Conservation (phyloP, 805 yeast genomes). For the Deakozyma indianensis region DNA sequence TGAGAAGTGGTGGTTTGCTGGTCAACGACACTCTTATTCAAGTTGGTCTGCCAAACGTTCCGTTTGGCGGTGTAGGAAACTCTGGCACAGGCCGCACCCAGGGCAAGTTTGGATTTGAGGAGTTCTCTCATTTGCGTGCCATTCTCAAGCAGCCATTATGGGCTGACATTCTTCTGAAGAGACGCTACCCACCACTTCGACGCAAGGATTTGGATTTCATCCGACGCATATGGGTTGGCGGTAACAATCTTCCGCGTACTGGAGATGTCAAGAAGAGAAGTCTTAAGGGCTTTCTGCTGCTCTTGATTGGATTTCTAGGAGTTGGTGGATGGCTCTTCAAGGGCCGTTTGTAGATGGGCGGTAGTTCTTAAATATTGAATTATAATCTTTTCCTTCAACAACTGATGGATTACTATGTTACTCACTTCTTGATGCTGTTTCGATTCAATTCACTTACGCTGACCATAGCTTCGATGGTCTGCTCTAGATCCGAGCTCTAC, state of each 20-base stretch:
- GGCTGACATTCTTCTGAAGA: constrained; percentile 42
- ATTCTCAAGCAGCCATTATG: constrained; percentile 48
- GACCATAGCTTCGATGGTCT: too few relatives aligned
- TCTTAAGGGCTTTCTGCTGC: neutral
- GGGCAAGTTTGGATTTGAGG: constrained; percentile 50
- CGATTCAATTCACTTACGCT: too few relatives aligned
- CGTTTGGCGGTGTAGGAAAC: constrained; percentile 84
- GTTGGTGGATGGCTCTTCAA: neutral
- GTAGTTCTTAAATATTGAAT: too few relatives aligned
- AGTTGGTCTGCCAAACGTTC: constrained; percentile 50
- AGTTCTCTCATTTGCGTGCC: constrained; percentile 69
- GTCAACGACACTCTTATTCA: constrained; percentile 65
- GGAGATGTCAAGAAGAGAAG: neutral
- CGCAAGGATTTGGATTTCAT: neutral
- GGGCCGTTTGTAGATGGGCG: neutral
- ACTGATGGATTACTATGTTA: too few relatives aligned
- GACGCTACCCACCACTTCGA: constrained; percentile 51
- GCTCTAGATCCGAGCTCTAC: too few relatives aligned
- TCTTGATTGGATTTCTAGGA: neutral
- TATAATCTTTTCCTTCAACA: too few relatives aligned
- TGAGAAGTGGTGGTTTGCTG: constrained; percentile 61
- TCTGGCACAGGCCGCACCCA: constrained; percentile 81
- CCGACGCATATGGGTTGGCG: neutral
- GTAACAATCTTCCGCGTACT: neutral
- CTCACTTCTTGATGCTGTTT: too few relatives aligned